Percentiles rank a stretch among this genome's conserved stretches.
These are phyloP conservation scores for Niveomyces coronatus DNA, from an alignment of 2,329 filamentous ascomycete genomes.

Conservation along the genomic window DNA sequence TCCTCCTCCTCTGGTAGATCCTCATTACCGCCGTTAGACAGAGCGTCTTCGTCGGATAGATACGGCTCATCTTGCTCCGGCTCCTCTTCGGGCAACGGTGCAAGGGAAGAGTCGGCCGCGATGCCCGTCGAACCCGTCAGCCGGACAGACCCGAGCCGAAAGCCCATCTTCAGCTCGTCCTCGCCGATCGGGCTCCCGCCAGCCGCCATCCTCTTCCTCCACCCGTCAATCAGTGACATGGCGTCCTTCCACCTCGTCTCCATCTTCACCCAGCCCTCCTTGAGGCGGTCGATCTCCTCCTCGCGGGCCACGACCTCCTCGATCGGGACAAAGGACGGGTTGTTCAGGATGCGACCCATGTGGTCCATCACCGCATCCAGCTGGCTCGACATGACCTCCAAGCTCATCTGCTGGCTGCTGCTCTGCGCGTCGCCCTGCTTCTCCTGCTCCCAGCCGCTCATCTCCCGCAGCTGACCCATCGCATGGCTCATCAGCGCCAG, in stretches of 20 bases:
- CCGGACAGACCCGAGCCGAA: constrained; percentile 51
- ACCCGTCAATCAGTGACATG: constrained; percentile 81
- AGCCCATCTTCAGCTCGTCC: constrained; percentile 56
- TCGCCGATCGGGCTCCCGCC: constrained; percentile 61
- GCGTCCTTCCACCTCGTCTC: constrained; percentile 84
- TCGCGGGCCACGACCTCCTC: constrained; percentile 92
- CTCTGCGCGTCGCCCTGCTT: constrained; percentile 22
- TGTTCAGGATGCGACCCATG: constrained; percentile 75
- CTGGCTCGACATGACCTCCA: constrained; percentile 61
- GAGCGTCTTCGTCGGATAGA: constrained; percentile 31
- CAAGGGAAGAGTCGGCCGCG: constrained; percentile 11
- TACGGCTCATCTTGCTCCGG: background rate
- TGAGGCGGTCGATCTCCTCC: constrained; percentile 74
- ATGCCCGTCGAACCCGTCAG: constrained; percentile 40
- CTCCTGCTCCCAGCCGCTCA: constrained; percentile 46
- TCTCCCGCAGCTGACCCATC: constrained; percentile 58
- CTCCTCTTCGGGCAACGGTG: constrained; percentile 2
- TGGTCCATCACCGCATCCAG: constrained; percentile 72
- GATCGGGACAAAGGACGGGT: constrained; percentile 90
- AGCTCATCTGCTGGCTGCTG: constrained; percentile 26
- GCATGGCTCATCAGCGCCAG: constrained; percentile 63
- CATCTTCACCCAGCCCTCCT: constrained; percentile 88
- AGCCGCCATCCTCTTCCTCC: constrained; percentile 71
- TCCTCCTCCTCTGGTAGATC: constrained; percentile 25
- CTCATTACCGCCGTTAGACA: constrained; percentile 28